Conservation (phyloP, 208 protist species). For the Naegleria gruberi region DNA sequence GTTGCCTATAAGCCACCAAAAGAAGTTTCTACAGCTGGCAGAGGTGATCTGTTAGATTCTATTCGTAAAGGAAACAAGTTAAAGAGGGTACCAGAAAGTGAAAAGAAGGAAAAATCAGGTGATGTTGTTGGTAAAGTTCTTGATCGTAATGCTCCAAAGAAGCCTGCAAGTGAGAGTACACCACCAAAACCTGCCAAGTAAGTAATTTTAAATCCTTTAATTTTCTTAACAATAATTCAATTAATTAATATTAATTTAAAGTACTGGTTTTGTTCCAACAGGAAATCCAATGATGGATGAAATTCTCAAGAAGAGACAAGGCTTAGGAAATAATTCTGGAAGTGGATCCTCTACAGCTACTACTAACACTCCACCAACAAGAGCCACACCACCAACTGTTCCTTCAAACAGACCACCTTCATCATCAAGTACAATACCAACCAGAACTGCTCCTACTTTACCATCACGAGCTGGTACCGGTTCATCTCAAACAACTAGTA, state of each 20-base stretch:
- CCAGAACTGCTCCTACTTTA: background rate
- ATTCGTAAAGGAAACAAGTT: background rate
- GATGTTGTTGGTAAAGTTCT: background rate
- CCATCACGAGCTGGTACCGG: background rate
- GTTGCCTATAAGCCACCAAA: no score
- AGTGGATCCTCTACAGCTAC: background rate
- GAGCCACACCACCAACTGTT: background rate
- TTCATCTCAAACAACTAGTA: background rate
- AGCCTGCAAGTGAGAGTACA: background rate
- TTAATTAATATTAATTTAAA: no score
- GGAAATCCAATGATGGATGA: slow-evolving; percentile 15
- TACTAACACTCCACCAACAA: background rate
- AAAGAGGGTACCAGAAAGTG: background rate
- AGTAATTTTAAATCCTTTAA: no score
- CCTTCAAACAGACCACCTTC: background rate
- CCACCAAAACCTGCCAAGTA: no score
- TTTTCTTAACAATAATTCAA: no score
- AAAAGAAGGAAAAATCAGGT: background rate
- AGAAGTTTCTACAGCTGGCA: background rate
- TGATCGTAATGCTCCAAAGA: background rate
- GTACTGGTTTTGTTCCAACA: background rate
- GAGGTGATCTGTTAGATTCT: background rate
- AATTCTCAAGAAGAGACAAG: background rate
- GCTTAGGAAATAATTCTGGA: background rate
- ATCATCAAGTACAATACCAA: background rate